Evolutionary conservation across 1,139 yeast species (phyloP).

Genomic region (Spencermartinsiella ligniputridi): DNA sequence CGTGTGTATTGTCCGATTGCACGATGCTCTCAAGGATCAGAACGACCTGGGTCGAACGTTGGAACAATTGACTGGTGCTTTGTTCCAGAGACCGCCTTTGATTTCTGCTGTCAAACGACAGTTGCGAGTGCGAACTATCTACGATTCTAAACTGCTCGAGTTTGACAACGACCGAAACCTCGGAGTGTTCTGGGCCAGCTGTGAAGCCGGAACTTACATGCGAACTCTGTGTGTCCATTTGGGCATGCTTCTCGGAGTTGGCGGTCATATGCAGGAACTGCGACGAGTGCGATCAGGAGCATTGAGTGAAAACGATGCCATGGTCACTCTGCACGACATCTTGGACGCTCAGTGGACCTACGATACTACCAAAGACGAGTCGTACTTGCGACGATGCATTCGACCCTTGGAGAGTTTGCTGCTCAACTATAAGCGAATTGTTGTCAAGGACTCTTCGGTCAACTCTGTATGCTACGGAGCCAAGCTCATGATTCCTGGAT

Average conservation of each 20-base stretch:
- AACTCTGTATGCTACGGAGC: constrained; percentile 99
- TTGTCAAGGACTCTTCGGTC: constrained; percentile 96
- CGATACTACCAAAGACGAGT: constrained; percentile 95
- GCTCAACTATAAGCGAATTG: constrained; percentile 93
- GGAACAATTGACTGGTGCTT: constrained; percentile 96
- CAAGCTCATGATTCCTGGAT: constrained; percentile 97
- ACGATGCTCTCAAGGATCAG: constrained; percentile 86
- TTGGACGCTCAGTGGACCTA: constrained; percentile 97
- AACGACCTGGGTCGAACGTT: constrained; percentile 83
- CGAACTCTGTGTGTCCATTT: constrained; percentile 97
- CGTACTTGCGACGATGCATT: constrained; percentile 87
- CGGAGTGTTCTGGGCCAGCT: constrained; percentile 98
- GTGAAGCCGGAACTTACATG: constrained; percentile 99
- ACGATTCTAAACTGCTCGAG: constrained; percentile 91
- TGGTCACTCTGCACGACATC: constrained; percentile 95
- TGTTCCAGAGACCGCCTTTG: constrained; percentile 98
- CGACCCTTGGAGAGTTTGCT: constrained; percentile 92
- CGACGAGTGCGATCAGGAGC: constrained; percentile 99
- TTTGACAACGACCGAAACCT: constrained; percentile 95
- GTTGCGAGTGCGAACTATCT: constrained; percentile 95
- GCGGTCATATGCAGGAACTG: constrained; percentile 99
- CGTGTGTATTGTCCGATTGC: constrained; percentile 94
- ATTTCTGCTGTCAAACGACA: constrained; percentile 99
- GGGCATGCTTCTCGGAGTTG: constrained; percentile 97
- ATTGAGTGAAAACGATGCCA: constrained; percentile 78